Evolutionary conservation across 768 basidiomycete species (phyloP).

Genomic region (Tulasnella calospora): DNA sequence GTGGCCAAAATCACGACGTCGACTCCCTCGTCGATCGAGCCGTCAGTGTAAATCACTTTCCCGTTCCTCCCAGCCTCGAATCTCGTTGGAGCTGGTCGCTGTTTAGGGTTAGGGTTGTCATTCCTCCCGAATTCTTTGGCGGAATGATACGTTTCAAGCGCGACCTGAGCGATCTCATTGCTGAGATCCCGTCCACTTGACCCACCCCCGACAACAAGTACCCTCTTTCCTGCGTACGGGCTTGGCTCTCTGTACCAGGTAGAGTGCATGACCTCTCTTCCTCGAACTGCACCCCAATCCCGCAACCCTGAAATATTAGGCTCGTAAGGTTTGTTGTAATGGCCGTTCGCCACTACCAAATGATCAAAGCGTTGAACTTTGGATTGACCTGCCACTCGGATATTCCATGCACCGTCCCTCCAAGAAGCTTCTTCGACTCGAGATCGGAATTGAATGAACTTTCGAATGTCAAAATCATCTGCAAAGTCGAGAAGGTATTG

Average conservation of each 20-base stretch:
- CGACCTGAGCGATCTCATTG: conserved; percentile 46
- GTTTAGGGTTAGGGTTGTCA: conserved; percentile 39
- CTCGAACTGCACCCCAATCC: conserved; percentile 47
- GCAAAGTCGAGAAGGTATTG: conserved; percentile 69
- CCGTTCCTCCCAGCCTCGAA: conserved; percentile 41
- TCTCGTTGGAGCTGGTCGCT: conserved; percentile 43
- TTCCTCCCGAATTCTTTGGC: conserved; percentile 38
- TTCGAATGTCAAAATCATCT: conserved; percentile 51
- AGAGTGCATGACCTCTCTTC: conserved; percentile 52
- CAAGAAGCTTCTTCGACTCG: conserved; percentile 42
- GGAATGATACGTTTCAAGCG: conserved; percentile 42
- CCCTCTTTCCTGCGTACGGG: conserved; percentile 36
- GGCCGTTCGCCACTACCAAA: conserved; percentile 73
- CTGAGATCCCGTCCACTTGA: conserved; percentile 69
- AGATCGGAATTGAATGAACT: conserved; percentile 61
- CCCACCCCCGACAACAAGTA: conserved; percentile 47
- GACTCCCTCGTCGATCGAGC: conserved; percentile 49
- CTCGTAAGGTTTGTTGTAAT: conserved; percentile 60
- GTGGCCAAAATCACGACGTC: conserved; percentile 70
- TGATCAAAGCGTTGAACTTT: conserved; percentile 48
- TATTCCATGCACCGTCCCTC: conserved; percentile 42
- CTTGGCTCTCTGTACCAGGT: conserved; percentile 59
- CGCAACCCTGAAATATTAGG: conserved; percentile 57
- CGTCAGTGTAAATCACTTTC: conserved; percentile 56
- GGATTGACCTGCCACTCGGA: conserved; percentile 40